These are phyloP conservation scores for Alternaria conjuncta DNA, from an alignment of 2,329 filamentous ascomycete genomes.

Conservation along the genomic window DNA sequence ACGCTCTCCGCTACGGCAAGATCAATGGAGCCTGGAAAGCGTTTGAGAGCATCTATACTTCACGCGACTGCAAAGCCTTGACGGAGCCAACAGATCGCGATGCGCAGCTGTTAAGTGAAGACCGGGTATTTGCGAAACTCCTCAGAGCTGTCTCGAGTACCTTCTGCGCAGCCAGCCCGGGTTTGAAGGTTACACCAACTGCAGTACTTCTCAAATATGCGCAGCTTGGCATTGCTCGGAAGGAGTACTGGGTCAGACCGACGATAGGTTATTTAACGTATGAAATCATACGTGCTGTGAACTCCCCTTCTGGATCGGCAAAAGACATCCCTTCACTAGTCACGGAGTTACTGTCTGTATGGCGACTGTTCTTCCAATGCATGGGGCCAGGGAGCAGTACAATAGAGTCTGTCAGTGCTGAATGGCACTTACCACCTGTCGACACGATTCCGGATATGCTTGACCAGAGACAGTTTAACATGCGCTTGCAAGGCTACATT, in stretches of 20 bases:
- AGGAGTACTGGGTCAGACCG: slow-evolving; percentile 27
- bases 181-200: slow-evolving; percentile 27
- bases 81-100: slow-evolving; percentile 27
- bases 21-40: slow-evolving; percentile 34
- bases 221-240: slow-evolving; percentile 34
- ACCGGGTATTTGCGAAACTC: slow-evolving; percentile 32
- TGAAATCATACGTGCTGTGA: slow-evolving; percentile 26
- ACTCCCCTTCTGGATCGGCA: slow-evolving; percentile 4
- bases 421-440: slow-evolving; percentile 35
- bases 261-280: slow-evolving; percentile 33
- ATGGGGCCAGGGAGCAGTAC: slow-evolving; percentile 22
- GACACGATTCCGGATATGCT: slow-evolving; percentile 11
- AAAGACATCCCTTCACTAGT: slow-evolving; percentile 27
- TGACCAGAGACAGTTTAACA: slow-evolving; percentile 20
- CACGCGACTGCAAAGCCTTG: slow-evolving; percentile 39
- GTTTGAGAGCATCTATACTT: slow-evolving; percentile 37
- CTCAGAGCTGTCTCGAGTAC: slow-evolving; percentile 15
- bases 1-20: background rate
- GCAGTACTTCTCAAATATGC: slow-evolving; percentile 36
- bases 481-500: slow-evolving; percentile 34
- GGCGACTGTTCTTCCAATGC: slow-evolving; percentile 44
- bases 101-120: slow-evolving; percentile 20
- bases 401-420: slow-evolving; percentile 25
- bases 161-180: slow-evolving; percentile 22
- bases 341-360: slow-evolving; percentile 40